Evolutionary conservation across 1,139 yeast genomes (phyloP), one percentile per base, ranked within the genome.

Genomic region (Schwanniomyces etchellsii): DNA sequence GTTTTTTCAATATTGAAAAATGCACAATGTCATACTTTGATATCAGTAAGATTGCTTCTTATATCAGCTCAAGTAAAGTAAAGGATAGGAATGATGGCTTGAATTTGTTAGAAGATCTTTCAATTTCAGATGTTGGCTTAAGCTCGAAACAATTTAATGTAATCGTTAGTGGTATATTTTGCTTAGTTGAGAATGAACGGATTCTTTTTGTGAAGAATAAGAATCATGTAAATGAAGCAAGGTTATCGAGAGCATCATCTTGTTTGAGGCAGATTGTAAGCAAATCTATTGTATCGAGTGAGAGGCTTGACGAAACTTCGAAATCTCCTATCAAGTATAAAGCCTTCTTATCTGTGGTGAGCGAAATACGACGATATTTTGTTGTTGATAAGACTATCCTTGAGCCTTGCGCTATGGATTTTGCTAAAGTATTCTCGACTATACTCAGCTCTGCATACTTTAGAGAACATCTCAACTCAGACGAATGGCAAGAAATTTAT

Each of bases 1-100:
- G n/a, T n/a, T n/a, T n/a, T n/a, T n/a, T n/a, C n/a, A n/a, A n/a
- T n/a, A n/a, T n/a, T n/a, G n/a, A n/a, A n/a, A n/a, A n/a, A n/a
- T n/a, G n/a, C n/a, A n/a, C n/a, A n/a, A n/a, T n/a, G n/a, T n/a
- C n/a, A n/a, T n/a, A n/a, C n/a, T n/a, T n/a, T n/a, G n/a, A n/a
- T n/a, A n/a, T n/a, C n/a, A n/a, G n/a, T n/a, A n/a, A n/a, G n/a
- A n/a, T n/a, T n/a, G n/a, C n/a, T n/a, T n/a, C n/a, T n/a, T n/a
- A n/a, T n/a, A n/a, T n/a, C n/a, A n/a, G 43, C 16, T 77, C 83
- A 1, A 37, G 65, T 5, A 76, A 70, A 42, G 54, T 73, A 24
- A 70, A 68, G 38, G 80, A 75, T 12, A 51, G 83, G 25, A 73
- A 61, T 42, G 75, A 70, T 28, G 79, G 74, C 0, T 44, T 77